phyloP scores from a whole-genome alignment of 2,329 filamentous ascomycete genomes.

The Colletotrichum navitas region DNA sequence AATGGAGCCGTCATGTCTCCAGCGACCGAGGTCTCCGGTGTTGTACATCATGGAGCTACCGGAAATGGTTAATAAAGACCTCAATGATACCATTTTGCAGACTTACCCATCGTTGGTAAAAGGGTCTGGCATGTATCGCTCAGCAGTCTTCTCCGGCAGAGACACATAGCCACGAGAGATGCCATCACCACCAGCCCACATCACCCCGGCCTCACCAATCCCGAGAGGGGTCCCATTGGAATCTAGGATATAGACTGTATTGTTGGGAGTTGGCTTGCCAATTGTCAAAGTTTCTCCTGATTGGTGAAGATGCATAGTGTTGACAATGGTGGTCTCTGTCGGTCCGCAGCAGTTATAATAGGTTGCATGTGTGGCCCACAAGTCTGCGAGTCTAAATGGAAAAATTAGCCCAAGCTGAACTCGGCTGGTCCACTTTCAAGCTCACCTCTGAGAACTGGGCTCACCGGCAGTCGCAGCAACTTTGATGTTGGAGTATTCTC shows the following conservation, averaged over 20 bases:
- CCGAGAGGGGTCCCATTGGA: slow-evolving; percentile 55
- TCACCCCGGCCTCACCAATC: slow-evolving; percentile 62
- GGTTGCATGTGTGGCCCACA: slow-evolving; percentile 63
- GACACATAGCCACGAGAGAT: slow-evolving; percentile 69
- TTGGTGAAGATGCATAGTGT: slow-evolving; percentile 54
- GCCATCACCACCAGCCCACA: slow-evolving; percentile 70
- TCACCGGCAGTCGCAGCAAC: slow-evolving; percentile 42
- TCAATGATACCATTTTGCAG: fast-evolving
- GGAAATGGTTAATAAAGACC: neutral
- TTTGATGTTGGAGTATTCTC: slow-evolving; percentile 40
- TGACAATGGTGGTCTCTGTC: slow-evolving; percentile 71
- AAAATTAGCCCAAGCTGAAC: neutral
- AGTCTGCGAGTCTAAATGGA: slow-evolving; percentile 59
- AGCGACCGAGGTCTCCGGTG: slow-evolving; percentile 70
- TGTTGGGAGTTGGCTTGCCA: slow-evolving; percentile 68
- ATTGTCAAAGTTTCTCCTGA: slow-evolving; percentile 63
- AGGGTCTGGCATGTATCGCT: slow-evolving; percentile 62
- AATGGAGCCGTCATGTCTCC: slow-evolving; percentile 65
- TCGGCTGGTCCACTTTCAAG: neutral
- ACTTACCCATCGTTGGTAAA: slow-evolving; percentile 65
- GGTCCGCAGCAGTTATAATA: slow-evolving; percentile 71
- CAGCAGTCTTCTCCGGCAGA: slow-evolving; percentile 63
- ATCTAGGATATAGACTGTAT: slow-evolving; percentile 66
- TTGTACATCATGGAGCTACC: slow-evolving; percentile 66
- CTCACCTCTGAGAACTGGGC: slow-evolving; percentile 38